A percentile compares a stretch with the other conserved stretches of the same genome.
Evolutionary conservation across 768 basidiomycete genomes (phyloP).

Genomic region (Cubamyces sp.): DNA sequence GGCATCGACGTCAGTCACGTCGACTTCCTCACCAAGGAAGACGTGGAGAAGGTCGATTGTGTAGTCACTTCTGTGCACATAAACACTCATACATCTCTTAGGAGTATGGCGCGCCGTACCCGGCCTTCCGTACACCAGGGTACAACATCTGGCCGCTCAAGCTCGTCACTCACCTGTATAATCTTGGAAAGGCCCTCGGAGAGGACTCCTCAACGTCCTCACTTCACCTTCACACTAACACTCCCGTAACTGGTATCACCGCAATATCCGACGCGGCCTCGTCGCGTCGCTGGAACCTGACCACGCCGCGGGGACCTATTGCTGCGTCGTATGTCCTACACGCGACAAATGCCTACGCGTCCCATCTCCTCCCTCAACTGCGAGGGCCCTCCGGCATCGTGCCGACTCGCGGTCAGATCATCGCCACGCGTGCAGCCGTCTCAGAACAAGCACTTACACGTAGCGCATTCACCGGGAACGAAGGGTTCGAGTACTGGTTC

Average conservation of each 20-base stretch:
- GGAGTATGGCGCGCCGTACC: slow-evolving; percentile 52
- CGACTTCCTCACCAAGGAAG: slow-evolving; percentile 50
- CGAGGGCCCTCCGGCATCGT: slow-evolving; percentile 57
- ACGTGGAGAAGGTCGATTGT: slow-evolving; percentile 50
- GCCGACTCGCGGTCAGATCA: slow-evolving; percentile 74
- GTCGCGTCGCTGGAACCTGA: slow-evolving; percentile 52
- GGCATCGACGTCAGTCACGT: slow-evolving; percentile 51
- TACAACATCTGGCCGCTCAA: slow-evolving; percentile 83
- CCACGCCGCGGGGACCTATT: slow-evolving; percentile 70
- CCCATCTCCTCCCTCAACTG: slow-evolving; percentile 75
- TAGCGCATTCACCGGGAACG: slow-evolving; percentile 46
- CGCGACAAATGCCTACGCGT: slow-evolving; percentile 85
- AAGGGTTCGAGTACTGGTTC: slow-evolving; percentile 81
- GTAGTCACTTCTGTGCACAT: background rate
- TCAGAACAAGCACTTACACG: slow-evolving; percentile 43
- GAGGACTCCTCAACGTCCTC: slow-evolving; percentile 37
- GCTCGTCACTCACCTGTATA: slow-evolving; percentile 70
- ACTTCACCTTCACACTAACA: slow-evolving; percentile 70
- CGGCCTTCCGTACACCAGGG: slow-evolving; percentile 54
- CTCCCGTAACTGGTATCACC: slow-evolving; percentile 59
- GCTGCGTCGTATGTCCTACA: slow-evolving; percentile 71
- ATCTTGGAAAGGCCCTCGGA: slow-evolving; percentile 38
- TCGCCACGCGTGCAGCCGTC: slow-evolving; percentile 49
- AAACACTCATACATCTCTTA: slow-evolving; percentile 4
- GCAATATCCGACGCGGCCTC: slow-evolving; percentile 13